These are phyloP conservation scores for Diaporthe citriasiana DNA, from an alignment of 2,329 filamentous ascomycete genomes.

Conservation along the genomic window DNA sequence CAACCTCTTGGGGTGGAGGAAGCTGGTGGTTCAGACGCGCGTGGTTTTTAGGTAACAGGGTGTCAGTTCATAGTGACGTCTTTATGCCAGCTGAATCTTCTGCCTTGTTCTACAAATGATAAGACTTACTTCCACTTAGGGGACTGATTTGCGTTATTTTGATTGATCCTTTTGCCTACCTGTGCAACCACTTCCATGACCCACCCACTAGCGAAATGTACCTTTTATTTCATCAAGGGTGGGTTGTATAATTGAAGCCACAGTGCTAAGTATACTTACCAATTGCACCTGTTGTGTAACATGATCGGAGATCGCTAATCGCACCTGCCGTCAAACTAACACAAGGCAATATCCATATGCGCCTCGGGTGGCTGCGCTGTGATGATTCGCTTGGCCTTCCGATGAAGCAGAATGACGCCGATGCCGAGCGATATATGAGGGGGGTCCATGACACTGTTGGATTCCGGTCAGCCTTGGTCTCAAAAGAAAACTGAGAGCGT, in stretches of 20 bases:
- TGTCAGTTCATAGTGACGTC: neutral
- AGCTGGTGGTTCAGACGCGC: too few species aligned
- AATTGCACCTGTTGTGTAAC: neutral
- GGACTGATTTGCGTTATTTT: too few species aligned
- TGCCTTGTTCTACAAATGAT: neutral
- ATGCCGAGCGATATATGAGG: neutral
- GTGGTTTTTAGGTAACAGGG: neutral
- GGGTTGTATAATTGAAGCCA: neutral
- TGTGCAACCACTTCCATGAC: neutral
- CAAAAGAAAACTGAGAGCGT: neutral
- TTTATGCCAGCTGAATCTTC: neutral
- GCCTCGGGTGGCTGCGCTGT: neutral
- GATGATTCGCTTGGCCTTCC: neutral
- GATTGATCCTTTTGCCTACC: too few species aligned
- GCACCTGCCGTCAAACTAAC: neutral
- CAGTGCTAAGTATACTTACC: neutral
- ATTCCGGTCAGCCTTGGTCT: neutral
- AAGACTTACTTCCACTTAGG: neutral
- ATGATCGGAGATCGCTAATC: neutral
- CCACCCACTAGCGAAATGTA: neutral
- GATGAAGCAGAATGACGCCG: neutral
- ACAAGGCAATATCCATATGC: neutral
- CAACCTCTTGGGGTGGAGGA: too few species aligned
- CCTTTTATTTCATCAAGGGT: neutral
- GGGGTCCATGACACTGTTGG: neutral